Conservation (phyloP, 805 yeast species). For the Suhomyces prunicola region DNA sequence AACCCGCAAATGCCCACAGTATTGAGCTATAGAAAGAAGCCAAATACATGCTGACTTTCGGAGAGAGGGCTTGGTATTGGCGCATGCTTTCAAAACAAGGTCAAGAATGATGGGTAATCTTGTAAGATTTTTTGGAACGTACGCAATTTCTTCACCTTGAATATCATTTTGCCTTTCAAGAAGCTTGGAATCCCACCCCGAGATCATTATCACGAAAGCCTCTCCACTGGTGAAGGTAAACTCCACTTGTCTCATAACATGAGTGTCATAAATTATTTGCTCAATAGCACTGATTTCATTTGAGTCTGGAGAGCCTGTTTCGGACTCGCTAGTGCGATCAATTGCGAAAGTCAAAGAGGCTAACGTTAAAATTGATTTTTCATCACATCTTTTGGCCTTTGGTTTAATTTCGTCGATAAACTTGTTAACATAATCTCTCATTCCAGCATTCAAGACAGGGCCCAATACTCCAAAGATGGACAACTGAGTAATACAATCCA, state of each 20-base stretch:
- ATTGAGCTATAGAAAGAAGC: slow-evolving; percentile 77
- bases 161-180: slow-evolving; percentile 55
- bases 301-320: background rate
- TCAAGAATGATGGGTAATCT: slow-evolving; percentile 40
- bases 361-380: slow-evolving; percentile 53
- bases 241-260: slow-evolving; percentile 71
- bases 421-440: slow-evolving; percentile 15
- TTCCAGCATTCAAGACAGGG: slow-evolving; percentile 18
- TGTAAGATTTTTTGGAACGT: slow-evolving; percentile 15
- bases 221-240: slow-evolving; percentile 79
- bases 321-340: slow-evolving; percentile 2
- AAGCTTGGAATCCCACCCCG: slow-evolving; percentile 70
- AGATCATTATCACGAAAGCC: slow-evolving; percentile 65
- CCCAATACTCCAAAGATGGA: slow-evolving; percentile 46
- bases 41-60: slow-evolving; percentile 81
- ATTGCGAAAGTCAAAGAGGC: slow-evolving; percentile 51
- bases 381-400: slow-evolving; percentile 55
- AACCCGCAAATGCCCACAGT: slow-evolving; percentile 49
- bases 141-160: slow-evolving; percentile 26
- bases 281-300: slow-evolving; percentile 27
- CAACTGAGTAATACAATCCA: slow-evolving; percentile 44
- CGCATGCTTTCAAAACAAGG: slow-evolving; percentile 49
- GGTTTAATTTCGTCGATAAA: slow-evolving; percentile 26
- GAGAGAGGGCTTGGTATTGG: slow-evolving; percentile 67
- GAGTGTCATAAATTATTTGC: slow-evolving; percentile 50